phyloP scores from a whole-genome alignment of 1,284 basidiomycete species.

The Pholiota adiposa region DNA sequence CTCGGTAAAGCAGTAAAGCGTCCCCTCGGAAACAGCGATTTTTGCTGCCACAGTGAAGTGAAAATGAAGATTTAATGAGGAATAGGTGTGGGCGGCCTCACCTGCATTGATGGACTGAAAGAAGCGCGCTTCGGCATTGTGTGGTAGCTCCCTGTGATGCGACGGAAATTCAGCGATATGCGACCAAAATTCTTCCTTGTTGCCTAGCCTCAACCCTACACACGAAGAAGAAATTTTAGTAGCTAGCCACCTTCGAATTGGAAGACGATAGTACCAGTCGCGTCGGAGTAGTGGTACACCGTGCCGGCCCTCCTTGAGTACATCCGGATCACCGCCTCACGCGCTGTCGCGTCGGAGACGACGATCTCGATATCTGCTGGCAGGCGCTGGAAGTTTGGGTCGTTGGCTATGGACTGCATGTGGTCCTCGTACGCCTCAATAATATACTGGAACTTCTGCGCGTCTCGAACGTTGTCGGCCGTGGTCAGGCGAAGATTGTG shows the following conservation, averaged over 20 bases:
- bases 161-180: slow-evolving; percentile 43
- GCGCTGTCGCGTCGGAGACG: slow-evolving; percentile 36
- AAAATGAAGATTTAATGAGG: not conserved
- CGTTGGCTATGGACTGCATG: slow-evolving; percentile 32
- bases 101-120: slow-evolving; percentile 34
- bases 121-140: slow-evolving; percentile 36
- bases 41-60: slow-evolving; percentile 27
- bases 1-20: slow-evolving; percentile 38
- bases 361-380: slow-evolving; percentile 41
- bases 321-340: slow-evolving; percentile 37
- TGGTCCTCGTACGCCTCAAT: slow-evolving; percentile 39
- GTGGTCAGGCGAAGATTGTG: slow-evolving; percentile 35
- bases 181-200: slow-evolving; percentile 39
- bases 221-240: not conserved
- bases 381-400: slow-evolving; percentile 29
- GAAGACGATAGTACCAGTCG: slow-evolving; percentile 28
- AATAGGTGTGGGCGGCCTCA: slow-evolving; percentile 21
- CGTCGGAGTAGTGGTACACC: slow-evolving; percentile 39
- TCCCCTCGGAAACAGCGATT: slow-evolving; percentile 30
- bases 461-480: slow-evolving; percentile 38
- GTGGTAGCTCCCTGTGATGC: slow-evolving; percentile 39
- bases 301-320: slow-evolving; percentile 33
- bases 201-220: slow-evolving; percentile 29
- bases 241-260: not conserved
- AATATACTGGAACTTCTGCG: slow-evolving; percentile 32